Conservation (phyloP, 179 eudicot genomes). For the Drosera spatulata region DNA sequence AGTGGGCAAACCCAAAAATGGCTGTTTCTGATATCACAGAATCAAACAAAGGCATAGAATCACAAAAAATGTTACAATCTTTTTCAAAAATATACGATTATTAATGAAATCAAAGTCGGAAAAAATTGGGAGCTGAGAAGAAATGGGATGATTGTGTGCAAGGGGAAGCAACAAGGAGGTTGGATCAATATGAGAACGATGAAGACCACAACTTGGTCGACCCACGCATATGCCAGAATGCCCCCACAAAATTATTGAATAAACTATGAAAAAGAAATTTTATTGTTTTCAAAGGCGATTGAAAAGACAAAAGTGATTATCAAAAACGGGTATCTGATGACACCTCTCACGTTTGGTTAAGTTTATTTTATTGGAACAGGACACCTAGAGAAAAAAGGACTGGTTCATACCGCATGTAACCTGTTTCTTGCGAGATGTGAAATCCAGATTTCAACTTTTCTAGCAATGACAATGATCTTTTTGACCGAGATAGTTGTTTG, state of each 20-base stretch:
- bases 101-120: background rate
- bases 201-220: conserved; percentile 11
- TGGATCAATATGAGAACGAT: conserved; percentile 3
- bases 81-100: background rate
- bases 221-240: conserved; percentile 11
- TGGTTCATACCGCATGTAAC: background rate
- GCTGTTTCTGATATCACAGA: no score
- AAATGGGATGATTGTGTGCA: background rate
- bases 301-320: no score
- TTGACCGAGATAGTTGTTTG: background rate
- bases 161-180: background rate
- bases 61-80: no score
- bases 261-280: no score
- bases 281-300: no score
- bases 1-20: no score
- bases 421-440: background rate
- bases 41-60: no score
- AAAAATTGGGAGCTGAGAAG: background rate
- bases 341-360: no score
- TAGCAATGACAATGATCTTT: background rate
- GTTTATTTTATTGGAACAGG: background rate
- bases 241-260: conserved; percentile 4
- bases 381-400: background rate
- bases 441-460: background rate
- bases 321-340: no score